phyloP scores from a whole-genome alignment of 345 rosid species.

The Sisymbrium altissimum region DNA sequence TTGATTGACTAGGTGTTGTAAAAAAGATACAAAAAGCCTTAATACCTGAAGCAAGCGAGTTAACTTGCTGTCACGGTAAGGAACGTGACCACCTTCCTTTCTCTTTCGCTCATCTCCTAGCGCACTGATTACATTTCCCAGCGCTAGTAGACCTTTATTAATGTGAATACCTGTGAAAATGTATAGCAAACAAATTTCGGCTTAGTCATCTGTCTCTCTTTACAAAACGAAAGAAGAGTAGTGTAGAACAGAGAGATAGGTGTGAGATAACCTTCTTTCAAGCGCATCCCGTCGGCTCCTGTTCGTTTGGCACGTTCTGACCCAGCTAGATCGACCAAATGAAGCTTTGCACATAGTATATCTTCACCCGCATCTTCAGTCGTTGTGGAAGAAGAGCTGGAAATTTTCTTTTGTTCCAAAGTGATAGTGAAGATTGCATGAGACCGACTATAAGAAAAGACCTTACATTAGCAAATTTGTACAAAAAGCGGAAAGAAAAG shows the following conservation, averaged over 20 bases:
- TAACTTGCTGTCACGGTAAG: conserved; percentile 98
- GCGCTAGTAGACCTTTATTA: conserved; percentile 90
- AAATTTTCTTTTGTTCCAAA: conserved; percentile 83
- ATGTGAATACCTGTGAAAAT: conserved; percentile 69
- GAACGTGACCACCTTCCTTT: conserved; percentile 95
- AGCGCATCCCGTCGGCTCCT: conserved; percentile 92
- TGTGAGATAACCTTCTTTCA: conserved; percentile 74
- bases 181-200: conserved; percentile 1
- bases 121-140: conserved; percentile 96
- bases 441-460: conserved; percentile 62
- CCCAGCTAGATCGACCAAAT: conserved; percentile 93
- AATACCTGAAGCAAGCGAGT: conserved; percentile 90
- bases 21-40: not conserved
- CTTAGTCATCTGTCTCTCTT: conserved; percentile 3
- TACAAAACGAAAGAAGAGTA: conserved; percentile 12
- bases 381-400: conserved; percentile 32
- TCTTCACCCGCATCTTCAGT: conserved; percentile 66
- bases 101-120: conserved; percentile 93
- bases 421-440: conserved; percentile 97
- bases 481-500: not conserved
- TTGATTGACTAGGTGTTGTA: not conserved
- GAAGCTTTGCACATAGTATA: conserved; percentile 84
- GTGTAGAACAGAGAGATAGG: not conserved
- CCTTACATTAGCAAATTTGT: not conserved
- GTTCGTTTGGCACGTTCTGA: conserved; percentile 98